Percentiles rank a stretch among this genome's conserved stretches.
These are phyloP conservation scores for Mortierella sp. DNA, from an alignment of 371 early-diverging fungal species.

Conservation along the genomic window DNA sequence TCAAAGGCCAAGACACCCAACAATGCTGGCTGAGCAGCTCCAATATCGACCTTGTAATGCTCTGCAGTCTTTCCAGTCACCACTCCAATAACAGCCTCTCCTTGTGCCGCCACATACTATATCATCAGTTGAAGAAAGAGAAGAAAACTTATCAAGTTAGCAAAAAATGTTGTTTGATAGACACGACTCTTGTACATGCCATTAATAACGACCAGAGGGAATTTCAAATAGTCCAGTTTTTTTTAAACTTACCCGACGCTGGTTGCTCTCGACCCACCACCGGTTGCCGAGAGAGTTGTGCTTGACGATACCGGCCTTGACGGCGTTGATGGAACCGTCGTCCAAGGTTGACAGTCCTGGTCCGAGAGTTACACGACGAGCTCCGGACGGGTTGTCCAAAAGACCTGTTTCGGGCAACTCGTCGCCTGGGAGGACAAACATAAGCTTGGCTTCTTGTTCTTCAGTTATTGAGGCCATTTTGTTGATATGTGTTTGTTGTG, in stretches of 20 bases:
- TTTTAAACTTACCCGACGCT: conserved; percentile 79
- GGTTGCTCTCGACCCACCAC: conserved; percentile 88
- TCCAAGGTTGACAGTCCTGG: conserved; percentile 86
- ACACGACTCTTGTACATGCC: too few species aligned
- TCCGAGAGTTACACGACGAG: conserved; percentile 67
- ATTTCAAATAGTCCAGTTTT: too few species aligned
- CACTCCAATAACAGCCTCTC: conserved; percentile 91
- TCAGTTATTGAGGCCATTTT: conserved; percentile 32
- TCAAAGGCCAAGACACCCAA: conserved; percentile 91
- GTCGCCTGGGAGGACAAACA: conserved; percentile 54
- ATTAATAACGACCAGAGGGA: too few species aligned
- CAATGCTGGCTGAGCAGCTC: conserved; percentile 88
- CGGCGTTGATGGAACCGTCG: conserved; percentile 70
- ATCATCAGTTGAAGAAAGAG: background rate
- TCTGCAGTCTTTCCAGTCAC: conserved; percentile 81
- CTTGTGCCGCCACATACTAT: conserved; percentile 88
- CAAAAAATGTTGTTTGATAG: background rate
- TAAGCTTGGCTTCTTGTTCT: conserved; percentile 15
- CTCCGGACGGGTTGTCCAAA: conserved; percentile 22
- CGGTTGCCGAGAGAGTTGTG: conserved; percentile 67
- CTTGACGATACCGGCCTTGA: conserved; percentile 82
- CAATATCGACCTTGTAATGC: conserved; percentile 92
- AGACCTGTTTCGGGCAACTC: conserved; percentile 31
- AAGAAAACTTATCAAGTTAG: background rate
- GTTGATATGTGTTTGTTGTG: background rate